Conservation (phyloP, 257 asterid genomes). For the Primulina tabacum region DNA sequence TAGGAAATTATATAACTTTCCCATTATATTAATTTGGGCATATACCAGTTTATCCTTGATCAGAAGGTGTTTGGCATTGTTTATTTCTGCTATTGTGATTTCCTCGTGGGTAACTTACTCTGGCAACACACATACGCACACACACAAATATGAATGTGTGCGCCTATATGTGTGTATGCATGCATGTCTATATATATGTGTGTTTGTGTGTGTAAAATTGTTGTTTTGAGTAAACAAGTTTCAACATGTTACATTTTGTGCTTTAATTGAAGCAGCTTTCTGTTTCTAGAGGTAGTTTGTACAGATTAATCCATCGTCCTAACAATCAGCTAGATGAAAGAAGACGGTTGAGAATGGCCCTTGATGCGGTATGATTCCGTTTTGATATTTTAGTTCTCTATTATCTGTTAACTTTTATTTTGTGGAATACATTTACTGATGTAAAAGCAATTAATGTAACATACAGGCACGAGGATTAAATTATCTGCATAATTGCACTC, state of each 20-base stretch:
- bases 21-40: too few relatives aligned
- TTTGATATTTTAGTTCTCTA: constrained; percentile 12
- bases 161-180: too few relatives aligned
- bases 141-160: too few relatives aligned
- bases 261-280: constrained; percentile 29
- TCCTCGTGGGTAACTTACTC: too few relatives aligned
- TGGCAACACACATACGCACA: too few relatives aligned
- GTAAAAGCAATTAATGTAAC: constrained; percentile 22
- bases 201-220: neutral
- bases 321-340: constrained; percentile 91
- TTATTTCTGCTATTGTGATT: too few relatives aligned
- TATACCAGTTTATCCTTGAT: too few relatives aligned
- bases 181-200: too few relatives aligned
- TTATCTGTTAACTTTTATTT: constrained; percentile 23
- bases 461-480: constrained; percentile 95
- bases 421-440: constrained; percentile 12
- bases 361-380: constrained; percentile 74
- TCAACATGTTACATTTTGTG: constrained; percentile 4
- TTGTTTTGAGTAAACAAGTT: constrained; percentile 13
- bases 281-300: constrained; percentile 86
- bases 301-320: constrained; percentile 88
- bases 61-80: too few relatives aligned
- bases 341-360: constrained; percentile 87
- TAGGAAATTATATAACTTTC: too few relatives aligned
- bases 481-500: constrained; percentile 88